A percentile compares a stretch with the other conserved stretches of the same genome.
These are phyloP conservation scores for Amphicarpaea edgeworthii DNA, from an alignment of 306 rosid species.

Conservation along the genomic window DNA sequence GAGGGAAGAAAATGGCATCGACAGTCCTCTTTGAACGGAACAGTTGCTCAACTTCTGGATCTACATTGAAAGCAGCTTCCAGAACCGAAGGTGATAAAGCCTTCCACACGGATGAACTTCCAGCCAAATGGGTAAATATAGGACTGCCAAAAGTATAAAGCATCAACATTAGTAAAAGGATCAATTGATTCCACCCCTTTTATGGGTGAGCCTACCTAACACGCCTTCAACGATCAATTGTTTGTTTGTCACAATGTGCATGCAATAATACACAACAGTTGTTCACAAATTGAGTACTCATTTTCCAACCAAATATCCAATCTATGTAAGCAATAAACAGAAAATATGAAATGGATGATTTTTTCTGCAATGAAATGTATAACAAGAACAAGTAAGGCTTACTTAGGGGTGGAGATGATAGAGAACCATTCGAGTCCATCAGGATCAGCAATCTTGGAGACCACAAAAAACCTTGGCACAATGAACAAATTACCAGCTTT, in stretches of 20 bases:
- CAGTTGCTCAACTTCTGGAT: conserved; percentile 57
- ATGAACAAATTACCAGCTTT: conserved; percentile 82
- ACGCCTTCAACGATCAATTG: conserved; percentile 2
- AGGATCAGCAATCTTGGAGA: conserved; percentile 79
- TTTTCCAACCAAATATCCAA: conserved; percentile 1
- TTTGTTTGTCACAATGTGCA: neutral
- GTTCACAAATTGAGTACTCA: neutral
- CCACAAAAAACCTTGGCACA: conserved; percentile 86
- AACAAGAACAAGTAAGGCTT: conserved; percentile 27
- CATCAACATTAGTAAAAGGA: neutral
- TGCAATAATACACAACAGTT: neutral
- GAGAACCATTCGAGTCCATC: conserved; percentile 94
- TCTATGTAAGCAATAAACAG: conserved; percentile 4
- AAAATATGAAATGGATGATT: neutral
- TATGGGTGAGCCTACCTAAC: too few relatives aligned
- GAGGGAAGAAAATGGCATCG: conserved; percentile 89
- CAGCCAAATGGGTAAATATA: conserved; percentile 84
- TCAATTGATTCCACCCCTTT: neutral
- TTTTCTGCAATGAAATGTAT: neutral
- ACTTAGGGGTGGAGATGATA: conserved; percentile 82
- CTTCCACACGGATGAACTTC: conserved; percentile 85
- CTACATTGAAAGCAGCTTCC: conserved; percentile 82
- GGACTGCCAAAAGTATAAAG: conserved; percentile 61
- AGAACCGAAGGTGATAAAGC: conserved; percentile 73
- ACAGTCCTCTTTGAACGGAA: conserved; percentile 83